A percentile compares a stretch with the other conserved stretches of the same genome.
These are phyloP conservation scores for Trichoderma sp. DNA, from an alignment of 2,329 filamentous ascomycete genomes.

Conservation along the genomic window DNA sequence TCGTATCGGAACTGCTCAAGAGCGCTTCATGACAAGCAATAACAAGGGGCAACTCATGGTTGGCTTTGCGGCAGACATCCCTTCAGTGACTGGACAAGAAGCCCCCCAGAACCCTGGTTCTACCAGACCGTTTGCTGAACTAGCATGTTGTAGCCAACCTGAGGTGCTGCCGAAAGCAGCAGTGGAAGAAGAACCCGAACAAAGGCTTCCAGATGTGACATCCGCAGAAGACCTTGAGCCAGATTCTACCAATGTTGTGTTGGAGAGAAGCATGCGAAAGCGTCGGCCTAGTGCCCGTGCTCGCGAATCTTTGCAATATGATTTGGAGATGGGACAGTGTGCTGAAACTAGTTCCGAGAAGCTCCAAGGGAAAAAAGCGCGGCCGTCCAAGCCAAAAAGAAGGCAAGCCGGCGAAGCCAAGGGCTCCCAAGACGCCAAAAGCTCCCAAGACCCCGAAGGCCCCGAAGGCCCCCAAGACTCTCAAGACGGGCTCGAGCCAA, in stretches of 20 bases:
- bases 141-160: background rate
- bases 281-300: slow-evolving; percentile 11
- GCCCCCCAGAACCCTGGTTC: slow-evolving; percentile 3
- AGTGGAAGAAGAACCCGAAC: slow-evolving; percentile 6
- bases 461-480: background rate
- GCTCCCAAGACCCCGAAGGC: background rate
- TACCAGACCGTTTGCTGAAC: background rate
- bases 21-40: slow-evolving; percentile 19
- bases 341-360: slow-evolving; percentile 7
- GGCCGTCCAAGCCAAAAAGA: background rate
- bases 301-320: slow-evolving; percentile 8
- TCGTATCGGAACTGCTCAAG: slow-evolving; percentile 11
- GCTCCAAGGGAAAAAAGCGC: background rate
- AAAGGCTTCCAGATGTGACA: background rate
- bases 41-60: slow-evolving; percentile 8
- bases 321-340: slow-evolving; percentile 2
- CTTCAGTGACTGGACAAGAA: background rate
- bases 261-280: background rate
- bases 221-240: background rate
- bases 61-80: slow-evolving; percentile 3
- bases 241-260: background rate
- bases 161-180: background rate
- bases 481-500: background rate
- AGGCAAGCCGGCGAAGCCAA: background rate
- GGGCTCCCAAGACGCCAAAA: background rate